These are phyloP conservation scores for Ascosphaera apis DNA, from an alignment of 2,329 filamentous ascomycete species.

Conservation along the genomic window DNA sequence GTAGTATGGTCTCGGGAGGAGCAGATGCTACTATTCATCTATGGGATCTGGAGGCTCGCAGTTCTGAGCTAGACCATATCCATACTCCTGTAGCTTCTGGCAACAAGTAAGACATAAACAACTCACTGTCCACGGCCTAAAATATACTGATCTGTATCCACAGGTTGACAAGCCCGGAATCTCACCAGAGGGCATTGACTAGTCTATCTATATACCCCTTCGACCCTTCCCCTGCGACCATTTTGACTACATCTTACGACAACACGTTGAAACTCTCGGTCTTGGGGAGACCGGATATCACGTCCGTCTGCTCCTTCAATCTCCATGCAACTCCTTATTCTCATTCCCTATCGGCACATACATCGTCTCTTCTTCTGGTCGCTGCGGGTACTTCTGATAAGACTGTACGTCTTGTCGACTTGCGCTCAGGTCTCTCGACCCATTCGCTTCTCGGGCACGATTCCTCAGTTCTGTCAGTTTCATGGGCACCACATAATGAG, in stretches of 20 bases:
- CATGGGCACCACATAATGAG: constrained; percentile 64
- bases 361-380: constrained; percentile 49
- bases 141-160: not conserved
- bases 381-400: constrained; percentile 77
- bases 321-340: constrained; percentile 27
- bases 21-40: constrained; percentile 64
- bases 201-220: constrained; percentile 26
- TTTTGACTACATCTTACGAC: constrained; percentile 23
- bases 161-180: constrained; percentile 13
- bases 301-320: constrained; percentile 22
- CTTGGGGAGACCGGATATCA: constrained; percentile 17
- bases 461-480: constrained; percentile 42
- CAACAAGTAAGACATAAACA: constrained; percentile 8
- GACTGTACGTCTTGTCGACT: constrained; percentile 61
- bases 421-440: constrained; percentile 56
- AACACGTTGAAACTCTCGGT: constrained; percentile 22
- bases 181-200: constrained; percentile 23
- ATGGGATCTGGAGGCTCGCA: constrained; percentile 56
- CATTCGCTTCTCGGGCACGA: constrained; percentile 47
- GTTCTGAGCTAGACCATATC: constrained; percentile 27
- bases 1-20: constrained; percentile 59
- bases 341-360: constrained; percentile 48
- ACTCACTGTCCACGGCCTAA: constrained; percentile 23
- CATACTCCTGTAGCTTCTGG: constrained; percentile 27
- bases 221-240: constrained; percentile 22